Conservation (phyloP, 495 filamentous ascomycete genomes). For the Aspergillus sclerotioniger region DNA sequence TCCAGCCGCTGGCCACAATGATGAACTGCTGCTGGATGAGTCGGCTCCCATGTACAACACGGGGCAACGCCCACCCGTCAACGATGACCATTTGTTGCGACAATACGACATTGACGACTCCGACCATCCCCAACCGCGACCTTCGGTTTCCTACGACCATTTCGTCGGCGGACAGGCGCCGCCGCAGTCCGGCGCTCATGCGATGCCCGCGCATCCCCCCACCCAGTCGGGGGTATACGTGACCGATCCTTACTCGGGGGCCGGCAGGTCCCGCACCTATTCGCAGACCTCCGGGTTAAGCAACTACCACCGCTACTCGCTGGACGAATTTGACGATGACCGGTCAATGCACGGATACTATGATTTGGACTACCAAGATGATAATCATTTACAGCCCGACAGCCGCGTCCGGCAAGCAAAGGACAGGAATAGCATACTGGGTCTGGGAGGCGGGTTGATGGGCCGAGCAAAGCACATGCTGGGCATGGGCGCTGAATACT, state of each 20-base stretch:
- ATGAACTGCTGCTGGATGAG: slow-evolving; percentile 72
- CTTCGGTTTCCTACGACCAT: slow-evolving; percentile 90
- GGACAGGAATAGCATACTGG: slow-evolving; percentile 83
- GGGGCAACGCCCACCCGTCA: slow-evolving; percentile 67
- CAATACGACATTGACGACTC: slow-evolving; percentile 66
- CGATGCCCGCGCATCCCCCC: slow-evolving; percentile 27
- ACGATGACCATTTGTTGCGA: slow-evolving; percentile 73
- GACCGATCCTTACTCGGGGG: slow-evolving; percentile 48
- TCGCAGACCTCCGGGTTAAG: slow-evolving; percentile 81
- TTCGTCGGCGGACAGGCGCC: slow-evolving; percentile 71
- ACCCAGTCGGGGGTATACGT: slow-evolving; percentile 31
- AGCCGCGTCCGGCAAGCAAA: slow-evolving; percentile 56
- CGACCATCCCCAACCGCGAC: slow-evolving; percentile 62
- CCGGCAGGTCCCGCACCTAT: slow-evolving; percentile 52
- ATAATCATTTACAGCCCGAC: slow-evolving; percentile 53
- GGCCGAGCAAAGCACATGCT: slow-evolving; percentile 86
- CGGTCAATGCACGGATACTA: slow-evolving; percentile 65
- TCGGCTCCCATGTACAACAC: slow-evolving; percentile 67
- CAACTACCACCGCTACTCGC: slow-evolving; percentile 88
- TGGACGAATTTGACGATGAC: slow-evolving; percentile 78
- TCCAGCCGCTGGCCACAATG: slow-evolving; percentile 57
- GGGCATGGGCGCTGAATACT: slow-evolving; percentile 89
- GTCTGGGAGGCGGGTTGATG: slow-evolving; percentile 80
- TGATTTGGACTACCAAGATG: slow-evolving; percentile 49
- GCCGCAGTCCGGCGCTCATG: slow-evolving; percentile 42